phyloP scores from a whole-genome alignment of 352 stramenopile genomes.

The Hyaloperonospora arabidopsidis region DNA sequence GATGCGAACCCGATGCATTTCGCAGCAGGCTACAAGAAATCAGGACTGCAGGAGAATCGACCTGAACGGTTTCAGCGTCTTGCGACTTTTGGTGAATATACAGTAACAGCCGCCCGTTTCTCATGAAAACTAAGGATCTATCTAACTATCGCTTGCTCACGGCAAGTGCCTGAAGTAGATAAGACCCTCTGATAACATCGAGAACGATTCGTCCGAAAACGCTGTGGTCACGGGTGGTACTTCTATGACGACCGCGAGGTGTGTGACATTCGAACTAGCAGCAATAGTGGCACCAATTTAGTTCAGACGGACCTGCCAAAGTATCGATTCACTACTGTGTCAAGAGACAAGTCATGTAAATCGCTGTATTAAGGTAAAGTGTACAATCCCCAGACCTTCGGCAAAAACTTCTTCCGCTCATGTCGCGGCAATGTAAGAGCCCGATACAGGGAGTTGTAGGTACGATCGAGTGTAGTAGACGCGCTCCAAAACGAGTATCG shows the following conservation, averaged over 20 bases:
- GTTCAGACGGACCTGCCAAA: no score
- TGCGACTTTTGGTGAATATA: no score
- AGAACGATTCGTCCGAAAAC: constrained; percentile 51
- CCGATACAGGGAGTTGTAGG: constrained; percentile 4
- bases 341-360: constrained; percentile 3
- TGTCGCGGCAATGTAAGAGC: neutral
- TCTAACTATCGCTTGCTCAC: no score
- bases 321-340: constrained; percentile 20
- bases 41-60: no score
- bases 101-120: no score
- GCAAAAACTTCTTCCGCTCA: no score
- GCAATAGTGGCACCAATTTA: constrained; percentile 6
- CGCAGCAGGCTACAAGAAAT: no score
- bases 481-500: no score
- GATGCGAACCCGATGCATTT: no score
- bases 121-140: no score
- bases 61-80: no score
- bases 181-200: constrained; percentile 44
- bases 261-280: constrained; percentile 9
- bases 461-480: neutral
- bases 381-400: constrained; percentile 12
- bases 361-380: neutral
- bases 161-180: no score
- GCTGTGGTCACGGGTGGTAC: constrained; percentile 26
- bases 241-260: constrained; percentile 3